phyloP scores from a whole-genome alignment of 495 filamentous ascomycete genomes.

The Massariosphaeria phaeospora region DNA sequence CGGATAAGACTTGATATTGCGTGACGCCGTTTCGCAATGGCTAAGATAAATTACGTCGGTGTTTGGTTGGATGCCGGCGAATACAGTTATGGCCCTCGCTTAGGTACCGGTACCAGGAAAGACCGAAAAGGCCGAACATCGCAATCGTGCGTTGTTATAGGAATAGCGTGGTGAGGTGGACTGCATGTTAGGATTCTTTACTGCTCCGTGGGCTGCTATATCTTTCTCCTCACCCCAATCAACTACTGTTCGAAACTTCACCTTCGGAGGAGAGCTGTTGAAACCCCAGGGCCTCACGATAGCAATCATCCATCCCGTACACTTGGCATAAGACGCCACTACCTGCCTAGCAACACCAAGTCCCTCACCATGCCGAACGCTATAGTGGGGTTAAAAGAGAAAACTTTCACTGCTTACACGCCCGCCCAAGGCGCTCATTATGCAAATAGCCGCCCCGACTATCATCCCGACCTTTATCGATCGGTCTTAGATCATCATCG shows the following conservation, averaged over 20 bases:
- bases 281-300: background rate
- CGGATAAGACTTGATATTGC: too few species aligned
- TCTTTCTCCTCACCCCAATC: background rate
- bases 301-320: background rate
- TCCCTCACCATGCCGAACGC: background rate
- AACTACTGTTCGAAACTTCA: background rate
- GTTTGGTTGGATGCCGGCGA: too few species aligned
- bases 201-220: background rate
- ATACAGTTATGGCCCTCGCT: too few species aligned
- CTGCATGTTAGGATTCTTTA: background rate
- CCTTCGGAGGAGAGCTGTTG: background rate
- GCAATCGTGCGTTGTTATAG: constrained; percentile 1
- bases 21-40: too few species aligned
- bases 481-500: constrained; percentile 48
- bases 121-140: too few species aligned
- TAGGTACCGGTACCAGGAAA: too few species aligned
- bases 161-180: background rate
- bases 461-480: constrained; percentile 45
- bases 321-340: too few species aligned
- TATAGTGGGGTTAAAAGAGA: background rate
- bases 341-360: background rate
- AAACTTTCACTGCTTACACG: constrained; percentile 48
- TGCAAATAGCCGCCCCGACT: constrained; percentile 42
- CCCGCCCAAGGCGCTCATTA: constrained; percentile 46
- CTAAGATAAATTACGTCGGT: too few species aligned